Evolutionary conservation across 1,139 yeast species (phyloP), one percentile per base, ranked within the genome.

Genomic region (Candida dubliniensis): DNA sequence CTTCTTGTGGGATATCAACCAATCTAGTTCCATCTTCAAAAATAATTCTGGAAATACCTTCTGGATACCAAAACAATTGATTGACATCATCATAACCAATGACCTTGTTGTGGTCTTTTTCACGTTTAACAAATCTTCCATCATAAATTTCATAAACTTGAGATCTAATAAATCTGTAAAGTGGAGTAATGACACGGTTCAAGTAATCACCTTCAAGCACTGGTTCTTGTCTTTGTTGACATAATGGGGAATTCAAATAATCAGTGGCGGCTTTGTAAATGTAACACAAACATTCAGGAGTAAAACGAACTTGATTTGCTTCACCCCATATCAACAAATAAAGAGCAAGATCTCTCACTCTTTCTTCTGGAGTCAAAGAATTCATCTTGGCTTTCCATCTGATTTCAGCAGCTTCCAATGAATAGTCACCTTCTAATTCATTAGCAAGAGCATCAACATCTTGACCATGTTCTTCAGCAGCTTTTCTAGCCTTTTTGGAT

Each of bases 31-130:
- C 96, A 65, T 93, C 98, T 63, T 86, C 91, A 61, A 91, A 81
- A 41, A 86, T 79, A 60, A 93, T 91, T 71, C 95, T 85, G 50
- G 95, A 87, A 58, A 93, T 87, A 76, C 99, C 99, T 71, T 93
- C 98, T 36, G 99, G 98, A 71, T 93, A 95, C 99, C 99, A 93
- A 73, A 93, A 93, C 58, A 93, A 80, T 76, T 95, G 99, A 71
- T 95, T 93, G 50, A 93, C 95, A 75, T 95, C 99, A 74, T 93
- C 99, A 66, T 93, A 93, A 67, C 99, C 99, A 62, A 93, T 84
- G 55, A 93, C 81, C 63, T 87, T 79, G 74, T 90, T 87, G 74
- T 95, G 99, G 69, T 93, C 99, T 60, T 80, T 87, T 77, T 93
- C 99, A 67, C 99, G 91, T 74, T 95, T 95, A 57, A 93, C 95